Evolutionary conservation across 768 basidiomycete genomes (phyloP).

Genomic region (Tylopilus intermedius): DNA sequence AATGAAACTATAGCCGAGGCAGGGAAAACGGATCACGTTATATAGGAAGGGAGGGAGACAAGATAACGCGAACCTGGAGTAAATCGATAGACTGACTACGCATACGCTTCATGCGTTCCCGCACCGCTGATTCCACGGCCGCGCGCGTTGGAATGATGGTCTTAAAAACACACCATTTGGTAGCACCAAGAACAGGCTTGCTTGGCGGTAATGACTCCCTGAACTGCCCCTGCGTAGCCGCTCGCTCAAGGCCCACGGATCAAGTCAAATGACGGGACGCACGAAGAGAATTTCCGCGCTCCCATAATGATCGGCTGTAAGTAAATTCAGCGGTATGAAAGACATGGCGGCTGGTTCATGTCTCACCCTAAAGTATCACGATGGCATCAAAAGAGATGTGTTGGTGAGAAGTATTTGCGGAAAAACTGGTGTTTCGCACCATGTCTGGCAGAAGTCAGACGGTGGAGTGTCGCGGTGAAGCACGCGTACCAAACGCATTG

Average conservation of each 20-base stretch:
- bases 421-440: constrained; percentile 36
- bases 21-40: background rate
- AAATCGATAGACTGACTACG: constrained; percentile 56
- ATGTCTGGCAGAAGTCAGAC: constrained; percentile 40
- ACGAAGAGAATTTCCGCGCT: constrained; percentile 79
- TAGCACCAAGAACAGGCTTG: constrained; percentile 58
- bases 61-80: constrained; percentile 50
- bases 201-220: constrained; percentile 40
- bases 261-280: constrained; percentile 22
- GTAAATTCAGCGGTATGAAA: constrained; percentile 10
- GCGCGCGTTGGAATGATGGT: constrained; percentile 45
- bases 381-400: background rate
- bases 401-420: constrained; percentile 17
- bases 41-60: background rate
- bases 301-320: constrained; percentile 80
- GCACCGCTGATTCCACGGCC: constrained; percentile 57
- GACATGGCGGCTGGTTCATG: background rate
- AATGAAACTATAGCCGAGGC: constrained; percentile 55
- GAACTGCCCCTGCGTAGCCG: constrained; percentile 59
- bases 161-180: constrained; percentile 84
- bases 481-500: constrained; percentile 40
- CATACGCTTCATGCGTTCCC: constrained; percentile 70
- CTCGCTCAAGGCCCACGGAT: background rate
- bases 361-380: constrained; percentile 23
- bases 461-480: constrained; percentile 8